Percentiles rank a stretch among this genome's conserved stretches.
These are phyloP conservation scores for Hypsizygus ulmarius DNA, from an alignment of 1,284 basidiomycete genomes.

Conservation along the genomic window DNA sequence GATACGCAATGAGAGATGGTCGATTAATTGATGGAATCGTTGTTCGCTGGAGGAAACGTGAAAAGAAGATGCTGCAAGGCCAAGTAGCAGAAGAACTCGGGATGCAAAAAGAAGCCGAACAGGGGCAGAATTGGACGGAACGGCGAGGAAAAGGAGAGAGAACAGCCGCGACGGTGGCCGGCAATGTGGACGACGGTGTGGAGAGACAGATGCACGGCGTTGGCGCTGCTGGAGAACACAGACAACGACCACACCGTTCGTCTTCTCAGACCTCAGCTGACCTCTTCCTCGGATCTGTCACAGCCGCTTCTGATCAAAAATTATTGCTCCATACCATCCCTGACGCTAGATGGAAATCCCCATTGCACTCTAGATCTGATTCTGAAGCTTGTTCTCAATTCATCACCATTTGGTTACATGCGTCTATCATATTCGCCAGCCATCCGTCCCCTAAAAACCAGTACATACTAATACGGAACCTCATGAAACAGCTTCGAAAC, in stretches of 20 bases:
- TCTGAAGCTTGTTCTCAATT: constrained; percentile 11
- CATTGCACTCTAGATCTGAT: too few species aligned
- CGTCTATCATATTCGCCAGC: constrained; percentile 1
- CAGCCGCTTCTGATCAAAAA: constrained; percentile 18
- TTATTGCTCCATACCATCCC: constrained; percentile 17
- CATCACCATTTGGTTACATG: constrained; percentile 13
- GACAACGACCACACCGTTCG: not conserved
- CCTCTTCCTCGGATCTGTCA: constrained; percentile 25
- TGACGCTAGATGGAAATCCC: constrained; percentile 15
- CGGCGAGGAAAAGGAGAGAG: constrained; percentile 15
- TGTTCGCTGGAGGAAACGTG: constrained; percentile 21
- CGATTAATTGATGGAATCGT: constrained; percentile 12
- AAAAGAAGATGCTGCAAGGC: constrained; percentile 16
- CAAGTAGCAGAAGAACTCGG: constrained; percentile 21
- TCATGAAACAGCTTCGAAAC: constrained; percentile 82
- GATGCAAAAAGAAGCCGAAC: constrained; percentile 14
- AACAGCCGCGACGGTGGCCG: constrained; percentile 24
- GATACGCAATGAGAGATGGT: constrained; percentile 15
- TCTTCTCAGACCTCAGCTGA: constrained; percentile 21
- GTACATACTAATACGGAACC: constrained; percentile 64
- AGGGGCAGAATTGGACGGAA: constrained; percentile 8
- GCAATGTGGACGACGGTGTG: constrained; percentile 23
- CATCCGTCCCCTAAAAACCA: constrained; percentile 4
- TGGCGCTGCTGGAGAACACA: constrained; percentile 3
- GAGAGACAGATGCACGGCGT: constrained; percentile 18